A percentile compares a stretch with the other conserved stretches of the same genome.
phyloP scores from a whole-genome alignment of 129 eudicot species.

The Ambrosia trifida region DNA sequence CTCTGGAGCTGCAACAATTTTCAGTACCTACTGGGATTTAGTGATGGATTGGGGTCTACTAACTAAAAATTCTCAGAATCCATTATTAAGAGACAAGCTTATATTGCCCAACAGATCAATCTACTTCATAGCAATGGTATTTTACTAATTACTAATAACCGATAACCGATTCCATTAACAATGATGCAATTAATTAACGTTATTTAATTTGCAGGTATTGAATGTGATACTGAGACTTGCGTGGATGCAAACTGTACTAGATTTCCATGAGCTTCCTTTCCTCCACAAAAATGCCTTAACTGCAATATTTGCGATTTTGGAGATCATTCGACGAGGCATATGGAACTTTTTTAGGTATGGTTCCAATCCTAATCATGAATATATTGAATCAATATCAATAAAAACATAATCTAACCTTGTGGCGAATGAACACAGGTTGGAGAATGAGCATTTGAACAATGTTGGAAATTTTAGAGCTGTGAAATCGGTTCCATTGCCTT shows the following conservation, averaged over 20 bases:
- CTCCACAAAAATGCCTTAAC: conserved; percentile 52
- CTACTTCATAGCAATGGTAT: conserved; percentile 70
- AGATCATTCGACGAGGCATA: conserved; percentile 72
- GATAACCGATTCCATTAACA: not conserved
- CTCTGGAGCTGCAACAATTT: conserved; percentile 61
- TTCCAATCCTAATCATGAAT: not conserved
- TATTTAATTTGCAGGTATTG: conserved; percentile 39
- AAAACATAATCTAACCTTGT: not conserved
- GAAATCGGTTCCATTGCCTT: no score
- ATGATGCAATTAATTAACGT: not conserved
- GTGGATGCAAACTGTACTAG: conserved; percentile 73
- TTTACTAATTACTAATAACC: not conserved
- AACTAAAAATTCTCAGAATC: conserved; percentile 46
- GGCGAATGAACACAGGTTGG: conserved; percentile 38
- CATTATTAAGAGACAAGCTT: conserved; percentile 74
- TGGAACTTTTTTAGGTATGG: conserved; percentile 79
- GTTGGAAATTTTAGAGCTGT: no score
- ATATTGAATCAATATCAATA: not conserved
- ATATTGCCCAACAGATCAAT: conserved; percentile 46
- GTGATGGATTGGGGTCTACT: conserved; percentile 80
- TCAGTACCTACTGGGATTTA: conserved; percentile 71
- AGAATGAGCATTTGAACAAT: conserved; percentile 1
- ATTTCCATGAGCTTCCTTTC: conserved; percentile 43
- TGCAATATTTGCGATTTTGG: conserved; percentile 60
- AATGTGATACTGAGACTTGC: conserved; percentile 69